These are phyloP conservation scores for Exophiala spinifera DNA, from an alignment of 2,329 filamentous ascomycete species.

Conservation along the genomic window DNA sequence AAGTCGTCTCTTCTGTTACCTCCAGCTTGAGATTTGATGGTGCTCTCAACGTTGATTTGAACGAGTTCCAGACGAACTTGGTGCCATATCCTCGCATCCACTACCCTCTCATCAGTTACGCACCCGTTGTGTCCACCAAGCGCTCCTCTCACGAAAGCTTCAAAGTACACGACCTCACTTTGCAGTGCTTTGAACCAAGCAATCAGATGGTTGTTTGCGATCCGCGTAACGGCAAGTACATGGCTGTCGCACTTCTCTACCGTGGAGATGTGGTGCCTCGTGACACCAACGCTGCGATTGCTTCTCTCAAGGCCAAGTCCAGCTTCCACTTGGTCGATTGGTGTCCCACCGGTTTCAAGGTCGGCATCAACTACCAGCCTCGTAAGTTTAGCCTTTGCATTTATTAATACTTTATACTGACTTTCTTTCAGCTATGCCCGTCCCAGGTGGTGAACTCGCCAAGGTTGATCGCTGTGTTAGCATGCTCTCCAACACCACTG, in stretches of 20 bases:
- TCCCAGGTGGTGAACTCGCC: conserved; percentile 54
- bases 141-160: conserved; percentile 85
- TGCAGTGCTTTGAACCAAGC: conserved; percentile 65
- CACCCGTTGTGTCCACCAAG: conserved; percentile 62
- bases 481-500: conserved; percentile 67
- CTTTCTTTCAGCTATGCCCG: conserved; percentile 38
- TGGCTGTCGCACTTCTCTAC: conserved; percentile 65
- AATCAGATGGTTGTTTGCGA: conserved; percentile 70
- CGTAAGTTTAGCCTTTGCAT: conserved; percentile 28
- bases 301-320: conserved; percentile 60
- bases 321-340: conserved; percentile 66
- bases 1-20: conserved; percentile 66
- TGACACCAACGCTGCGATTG: conserved; percentile 59
- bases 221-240: conserved; percentile 65
- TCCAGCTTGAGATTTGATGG: conserved; percentile 64
- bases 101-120: conserved; percentile 64
- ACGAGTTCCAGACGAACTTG: conserved; percentile 68
- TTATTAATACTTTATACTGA: background rate
- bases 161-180: conserved; percentile 72
- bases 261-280: conserved; percentile 64
- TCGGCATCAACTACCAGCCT: conserved; percentile 66
- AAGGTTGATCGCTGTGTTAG: conserved; percentile 54
- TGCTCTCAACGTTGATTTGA: conserved; percentile 65
- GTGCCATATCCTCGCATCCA: conserved; percentile 67
- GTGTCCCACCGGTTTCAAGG: conserved; percentile 68